phyloP scores from a whole-genome alignment of 2,329 filamentous ascomycete species.

The Hortaea werneckii region DNA sequence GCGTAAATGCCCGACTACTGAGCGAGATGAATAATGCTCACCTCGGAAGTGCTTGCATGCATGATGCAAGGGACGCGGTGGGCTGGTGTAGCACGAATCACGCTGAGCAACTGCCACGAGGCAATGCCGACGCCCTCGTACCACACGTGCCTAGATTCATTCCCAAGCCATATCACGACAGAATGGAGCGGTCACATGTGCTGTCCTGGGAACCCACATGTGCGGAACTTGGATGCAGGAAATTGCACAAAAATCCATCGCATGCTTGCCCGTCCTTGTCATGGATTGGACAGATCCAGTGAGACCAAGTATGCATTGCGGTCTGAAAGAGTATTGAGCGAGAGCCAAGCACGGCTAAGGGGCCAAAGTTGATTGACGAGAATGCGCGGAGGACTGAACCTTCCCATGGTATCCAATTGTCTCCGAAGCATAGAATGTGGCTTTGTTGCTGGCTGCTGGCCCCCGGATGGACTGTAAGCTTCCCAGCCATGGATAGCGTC shows the following conservation, averaged over 20 bases:
- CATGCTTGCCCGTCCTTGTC: neutral
- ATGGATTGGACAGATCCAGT: neutral
- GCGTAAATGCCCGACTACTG: neutral
- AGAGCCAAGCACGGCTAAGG: no score
- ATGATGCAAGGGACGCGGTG: constrained; percentile 4
- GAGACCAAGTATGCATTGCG: no score
- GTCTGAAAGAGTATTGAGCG: no score
- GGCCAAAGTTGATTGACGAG: no score
- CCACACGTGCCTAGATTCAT: neutral
- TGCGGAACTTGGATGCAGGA: neutral
- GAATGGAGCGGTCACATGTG: constrained; percentile 1
- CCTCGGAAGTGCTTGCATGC: constrained; percentile 17
- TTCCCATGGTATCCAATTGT: constrained; percentile 1
- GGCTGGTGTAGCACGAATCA: constrained; percentile 1
- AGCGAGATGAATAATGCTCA: constrained; percentile 12
- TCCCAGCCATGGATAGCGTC: neutral
- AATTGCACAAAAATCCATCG: neutral
- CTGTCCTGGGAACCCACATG: neutral
- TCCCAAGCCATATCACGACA: constrained; percentile 2
- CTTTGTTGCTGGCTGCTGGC: neutral
- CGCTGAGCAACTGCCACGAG: constrained; percentile 1
- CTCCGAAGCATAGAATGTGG: neutral
- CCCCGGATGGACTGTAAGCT: neutral
- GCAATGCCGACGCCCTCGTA: neutral
- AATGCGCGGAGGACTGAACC: constrained; percentile 1